These are phyloP conservation scores for Posidonia australis DNA, from an alignment of 106 monocot species.

Conservation along the genomic window DNA sequence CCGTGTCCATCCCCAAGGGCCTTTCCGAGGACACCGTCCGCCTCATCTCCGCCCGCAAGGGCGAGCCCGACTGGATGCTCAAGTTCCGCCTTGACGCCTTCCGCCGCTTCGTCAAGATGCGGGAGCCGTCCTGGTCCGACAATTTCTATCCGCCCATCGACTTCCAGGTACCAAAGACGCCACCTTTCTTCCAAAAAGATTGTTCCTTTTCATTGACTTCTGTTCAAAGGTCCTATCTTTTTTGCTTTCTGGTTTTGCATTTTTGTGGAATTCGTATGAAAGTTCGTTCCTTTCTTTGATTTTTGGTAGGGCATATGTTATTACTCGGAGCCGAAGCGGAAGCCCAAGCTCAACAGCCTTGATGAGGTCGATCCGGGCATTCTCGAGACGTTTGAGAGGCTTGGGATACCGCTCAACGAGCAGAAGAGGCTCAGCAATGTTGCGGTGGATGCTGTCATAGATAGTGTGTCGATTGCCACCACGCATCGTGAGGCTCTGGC, in stretches of 20 bases:
- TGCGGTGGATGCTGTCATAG: constrained; percentile 87
- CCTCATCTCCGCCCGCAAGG: constrained; percentile 59
- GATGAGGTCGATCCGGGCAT: constrained; percentile 77
- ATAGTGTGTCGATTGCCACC: constrained; percentile 84
- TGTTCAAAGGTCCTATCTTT: too few species aligned
- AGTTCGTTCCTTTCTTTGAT: background rate
- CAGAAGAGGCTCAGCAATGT: constrained; percentile 86
- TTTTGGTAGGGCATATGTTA: constrained; percentile 30
- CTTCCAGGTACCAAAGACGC: constrained; percentile 34
- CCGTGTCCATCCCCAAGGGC: constrained; percentile 82
- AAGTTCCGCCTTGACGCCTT: constrained; percentile 57
- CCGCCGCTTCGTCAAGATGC: constrained; percentile 43
- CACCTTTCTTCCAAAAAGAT: background rate
- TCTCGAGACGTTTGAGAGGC: constrained; percentile 52
- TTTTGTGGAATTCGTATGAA: background rate
- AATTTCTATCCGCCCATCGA: constrained; percentile 67
- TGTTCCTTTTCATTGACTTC: background rate
- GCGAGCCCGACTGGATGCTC: constrained; percentile 84
- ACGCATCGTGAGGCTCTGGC: constrained; percentile 59
- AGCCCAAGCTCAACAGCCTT: constrained; percentile 70
- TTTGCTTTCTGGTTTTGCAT: background rate
- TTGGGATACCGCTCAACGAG: constrained; percentile 76
- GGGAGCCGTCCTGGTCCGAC: constrained; percentile 76
- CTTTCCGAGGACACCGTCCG: constrained; percentile 71
- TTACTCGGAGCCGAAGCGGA: constrained; percentile 75